These are phyloP conservation scores for Trebouxia sp. DNA, from an alignment of 139 green algal genomes.

Conservation along the genomic window DNA sequence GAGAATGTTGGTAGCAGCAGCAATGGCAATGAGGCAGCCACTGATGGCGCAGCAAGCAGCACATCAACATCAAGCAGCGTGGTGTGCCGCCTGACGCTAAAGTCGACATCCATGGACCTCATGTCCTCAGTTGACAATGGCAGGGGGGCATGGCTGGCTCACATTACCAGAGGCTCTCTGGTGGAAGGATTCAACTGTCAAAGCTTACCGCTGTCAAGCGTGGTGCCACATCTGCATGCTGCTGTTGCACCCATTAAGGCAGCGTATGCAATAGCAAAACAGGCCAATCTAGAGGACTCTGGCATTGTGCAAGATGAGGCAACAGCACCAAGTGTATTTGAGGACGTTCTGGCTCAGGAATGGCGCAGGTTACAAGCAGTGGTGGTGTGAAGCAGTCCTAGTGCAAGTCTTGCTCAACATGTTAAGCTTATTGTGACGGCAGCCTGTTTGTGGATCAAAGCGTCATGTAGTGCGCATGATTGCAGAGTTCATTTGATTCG, in stretches of 20 bases:
- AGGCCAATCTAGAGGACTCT: not conserved
- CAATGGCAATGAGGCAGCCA: not conserved
- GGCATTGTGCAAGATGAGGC: slow-evolving; percentile 4
- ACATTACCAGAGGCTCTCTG: not conserved
- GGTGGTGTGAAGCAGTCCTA: not conserved
- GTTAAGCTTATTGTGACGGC: too few relatives aligned
- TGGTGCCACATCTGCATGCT: not conserved
- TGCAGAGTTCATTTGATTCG: too few relatives aligned
- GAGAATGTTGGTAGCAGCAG: not conserved
- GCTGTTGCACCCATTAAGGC: slow-evolving; percentile 4
- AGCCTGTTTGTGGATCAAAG: too few relatives aligned
- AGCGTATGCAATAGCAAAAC: not conserved
- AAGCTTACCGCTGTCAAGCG: not conserved
- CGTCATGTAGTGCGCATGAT: too few relatives aligned
- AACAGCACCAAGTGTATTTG: not conserved
- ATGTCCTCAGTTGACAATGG: slow-evolving; percentile 23
- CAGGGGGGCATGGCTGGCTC: not conserved
- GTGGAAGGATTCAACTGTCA: not conserved
- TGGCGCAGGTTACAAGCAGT: not conserved
- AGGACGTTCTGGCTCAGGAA: slow-evolving; percentile 5
- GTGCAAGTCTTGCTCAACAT: too few relatives aligned
- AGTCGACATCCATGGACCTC: slow-evolving; percentile 18
- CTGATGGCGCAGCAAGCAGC: not conserved
- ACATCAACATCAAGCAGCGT: not conserved
- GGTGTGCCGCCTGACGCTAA: slow-evolving; percentile 20